phyloP scores from a whole-genome alignment of 768 basidiomycete species.

The Lactifluus volemus region DNA sequence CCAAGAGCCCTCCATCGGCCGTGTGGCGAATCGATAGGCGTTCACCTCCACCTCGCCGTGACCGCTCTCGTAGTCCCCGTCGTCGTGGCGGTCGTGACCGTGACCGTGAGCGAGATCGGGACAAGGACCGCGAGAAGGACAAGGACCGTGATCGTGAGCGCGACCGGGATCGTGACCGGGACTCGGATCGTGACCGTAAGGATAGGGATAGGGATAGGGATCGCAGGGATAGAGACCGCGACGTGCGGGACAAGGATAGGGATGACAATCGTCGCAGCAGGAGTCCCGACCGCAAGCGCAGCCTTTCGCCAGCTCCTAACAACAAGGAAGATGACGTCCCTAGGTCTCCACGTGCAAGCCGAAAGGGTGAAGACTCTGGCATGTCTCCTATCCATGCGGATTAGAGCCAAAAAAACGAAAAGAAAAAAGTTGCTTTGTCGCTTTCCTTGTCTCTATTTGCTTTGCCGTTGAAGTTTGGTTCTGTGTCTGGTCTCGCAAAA shows the following conservation, averaged over 20 bases:
- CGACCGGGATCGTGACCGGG: conserved; percentile 28
- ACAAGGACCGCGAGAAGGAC: conserved; percentile 3
- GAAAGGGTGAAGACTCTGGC: conserved; percentile 36
- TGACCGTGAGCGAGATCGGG: neutral
- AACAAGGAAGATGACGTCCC: conserved; percentile 36
- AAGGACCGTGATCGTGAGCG: conserved; percentile 8
- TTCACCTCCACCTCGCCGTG: conserved; percentile 34
- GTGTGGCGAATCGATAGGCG: conserved; percentile 70
- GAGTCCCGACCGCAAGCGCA: conserved; percentile 39
- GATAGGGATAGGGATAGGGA: conserved; percentile 23
- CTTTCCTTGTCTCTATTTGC: conserved; percentile 2
- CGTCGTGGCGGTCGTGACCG: conserved; percentile 28
- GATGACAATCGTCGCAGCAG: conserved; percentile 33
- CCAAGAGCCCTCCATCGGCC: conserved; percentile 75
- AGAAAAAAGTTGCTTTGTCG: conserved; percentile 26
- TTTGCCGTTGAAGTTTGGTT: conserved; percentile 4
- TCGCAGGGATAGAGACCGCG: conserved; percentile 30
- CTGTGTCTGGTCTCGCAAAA: neutral
- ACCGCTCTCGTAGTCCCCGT: conserved; percentile 36
- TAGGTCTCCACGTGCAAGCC: conserved; percentile 43
- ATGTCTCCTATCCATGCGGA: conserved; percentile 44
- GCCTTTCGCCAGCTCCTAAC: conserved; percentile 32
- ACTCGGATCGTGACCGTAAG: conserved; percentile 26
- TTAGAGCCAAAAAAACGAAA: conserved; percentile 26
- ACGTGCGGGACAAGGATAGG: conserved; percentile 34